Evolutionary conservation across 495 filamentous ascomycete species (phyloP), one percentile per base, ranked within the genome.

Genomic region (Geoglossum glabrum): DNA sequence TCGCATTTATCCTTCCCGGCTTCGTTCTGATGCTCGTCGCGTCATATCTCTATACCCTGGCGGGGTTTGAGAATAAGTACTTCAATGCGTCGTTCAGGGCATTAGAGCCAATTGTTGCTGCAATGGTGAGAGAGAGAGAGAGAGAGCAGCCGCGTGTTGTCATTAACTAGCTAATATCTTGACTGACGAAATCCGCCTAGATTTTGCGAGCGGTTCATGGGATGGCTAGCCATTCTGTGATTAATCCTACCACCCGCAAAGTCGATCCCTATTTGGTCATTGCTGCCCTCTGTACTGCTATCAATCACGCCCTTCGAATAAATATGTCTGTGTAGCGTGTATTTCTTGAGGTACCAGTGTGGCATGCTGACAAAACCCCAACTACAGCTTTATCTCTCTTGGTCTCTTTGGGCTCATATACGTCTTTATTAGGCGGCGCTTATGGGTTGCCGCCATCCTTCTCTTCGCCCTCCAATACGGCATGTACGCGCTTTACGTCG

Each of bases 331-430:
- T 59, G 15, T 17, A 1, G 1, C 7, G 15, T n/a, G n/a, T n/a
- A 40, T n/a, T 9, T n/a, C 6, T 4, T 17, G n/a, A n/a, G n/a
- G n/a, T n/a, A n/a, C n/a, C n/a, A n/a, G n/a, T n/a, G n/a, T n/a
- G n/a, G n/a, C n/a, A n/a, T n/a, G n/a, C n/a, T n/a, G n/a, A n/a
- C n/a, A n/a, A n/a, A n/a, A n/a, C n/a, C n/a, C n/a, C n/a, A n/a
- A n/a, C n/a, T n/a, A n/a, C 60, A 68, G 61, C 25, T 70, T 71
- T 34, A 68, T 70, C 55, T 70, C 68, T 38, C 66, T 70, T 13
- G 64, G 45, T 56, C 50, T 70, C 25, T 70, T 68, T 43, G 68
- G 68, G 23, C 52, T 68, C 11, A 59, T 68, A 7, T 66, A 70
- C 50, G 47, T 62, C 3, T 56, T 69, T 25, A 60, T 64, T 31